Conservation (phyloP, 1,284 basidiomycete species). For the Fomitopsis pinicola region DNA sequence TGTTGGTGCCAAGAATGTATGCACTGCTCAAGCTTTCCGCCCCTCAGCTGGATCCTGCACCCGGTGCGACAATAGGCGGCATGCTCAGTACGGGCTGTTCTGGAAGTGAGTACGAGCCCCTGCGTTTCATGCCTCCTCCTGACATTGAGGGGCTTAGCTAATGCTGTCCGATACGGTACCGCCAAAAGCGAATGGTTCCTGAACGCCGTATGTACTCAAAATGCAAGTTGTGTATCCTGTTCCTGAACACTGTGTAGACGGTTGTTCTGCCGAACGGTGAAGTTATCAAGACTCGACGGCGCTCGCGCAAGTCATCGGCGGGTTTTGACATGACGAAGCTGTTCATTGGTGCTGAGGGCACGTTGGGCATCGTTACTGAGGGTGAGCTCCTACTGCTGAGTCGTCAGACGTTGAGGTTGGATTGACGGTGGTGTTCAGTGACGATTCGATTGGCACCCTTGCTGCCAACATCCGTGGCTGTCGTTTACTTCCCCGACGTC, state of each 20-base stretch:
- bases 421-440: slow-evolving; percentile 34
- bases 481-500: slow-evolving; percentile 67
- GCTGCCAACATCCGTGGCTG: slow-evolving; percentile 71
- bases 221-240: neutral
- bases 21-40: neutral
- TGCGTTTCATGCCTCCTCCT: neutral
- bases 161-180: slow-evolving; percentile 67
- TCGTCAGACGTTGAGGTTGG: neutral
- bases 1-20: too few species aligned
- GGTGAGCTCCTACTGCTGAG: slow-evolving; percentile 35
- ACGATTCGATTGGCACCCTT: slow-evolving; percentile 80
- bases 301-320: slow-evolving; percentile 86
- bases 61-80: slow-evolving; percentile 84
- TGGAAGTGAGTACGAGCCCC: slow-evolving; percentile 48
- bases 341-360: slow-evolving; percentile 95
- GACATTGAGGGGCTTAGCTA: slow-evolving; percentile 32
- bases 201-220: slow-evolving; percentile 50
- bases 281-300: slow-evolving; percentile 87
- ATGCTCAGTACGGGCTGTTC: slow-evolving; percentile 87
- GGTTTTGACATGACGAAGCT: slow-evolving; percentile 90
- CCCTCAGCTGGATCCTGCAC: slow-evolving; percentile 69
- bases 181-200: slow-evolving; percentile 50
- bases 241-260: slow-evolving; percentile 44
- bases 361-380: slow-evolving; percentile 90
- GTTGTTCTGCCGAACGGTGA: slow-evolving; percentile 88